A percentile compares a stretch with the other conserved stretches of the same genome.
Conservation (phyloP, 306 rosid genomes). For the Cotoneaster glaucophyllus region DNA sequence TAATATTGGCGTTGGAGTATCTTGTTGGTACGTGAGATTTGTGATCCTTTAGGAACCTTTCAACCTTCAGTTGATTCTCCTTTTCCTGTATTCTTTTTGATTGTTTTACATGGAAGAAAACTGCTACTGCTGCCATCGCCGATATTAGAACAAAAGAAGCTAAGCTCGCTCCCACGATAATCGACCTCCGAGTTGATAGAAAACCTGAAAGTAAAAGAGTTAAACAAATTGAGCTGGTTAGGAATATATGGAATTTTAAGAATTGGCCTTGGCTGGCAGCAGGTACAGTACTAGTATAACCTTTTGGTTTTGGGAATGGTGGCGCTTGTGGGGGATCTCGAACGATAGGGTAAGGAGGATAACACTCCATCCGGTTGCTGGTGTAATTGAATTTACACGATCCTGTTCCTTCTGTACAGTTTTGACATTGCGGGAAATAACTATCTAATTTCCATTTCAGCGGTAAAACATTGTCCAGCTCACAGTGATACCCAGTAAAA, state of each 20-base stretch:
- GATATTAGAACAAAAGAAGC: not conserved
- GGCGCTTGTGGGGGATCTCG: not conserved
- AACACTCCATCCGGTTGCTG: not conserved
- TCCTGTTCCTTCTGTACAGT: not conserved
- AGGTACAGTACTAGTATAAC: too few species aligned
- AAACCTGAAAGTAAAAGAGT: not conserved
- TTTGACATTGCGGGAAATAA: not conserved
- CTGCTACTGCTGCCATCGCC: not conserved
- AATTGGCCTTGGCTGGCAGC: too few species aligned
- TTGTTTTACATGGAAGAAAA: not conserved
- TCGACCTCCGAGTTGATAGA: not conserved
- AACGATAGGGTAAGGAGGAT: not conserved
- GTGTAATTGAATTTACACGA: too few species aligned
- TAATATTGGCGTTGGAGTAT: constrained; percentile 31
- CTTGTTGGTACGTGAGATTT: constrained; percentile 31
- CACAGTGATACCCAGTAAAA: not conserved
- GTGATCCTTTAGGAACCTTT: constrained; percentile 36
- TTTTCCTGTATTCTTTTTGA: not conserved
- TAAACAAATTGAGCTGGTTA: not conserved
- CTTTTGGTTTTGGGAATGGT: too few species aligned
- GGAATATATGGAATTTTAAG: too few species aligned
- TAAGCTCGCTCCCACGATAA: not conserved
- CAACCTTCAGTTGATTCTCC: constrained; percentile 21
- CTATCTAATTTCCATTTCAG: not conserved
- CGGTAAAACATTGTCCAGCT: not conserved